Evolutionary conservation across 2,329 filamentous ascomycete species (phyloP).

Genomic region (Rugonectria rugulosa): DNA sequence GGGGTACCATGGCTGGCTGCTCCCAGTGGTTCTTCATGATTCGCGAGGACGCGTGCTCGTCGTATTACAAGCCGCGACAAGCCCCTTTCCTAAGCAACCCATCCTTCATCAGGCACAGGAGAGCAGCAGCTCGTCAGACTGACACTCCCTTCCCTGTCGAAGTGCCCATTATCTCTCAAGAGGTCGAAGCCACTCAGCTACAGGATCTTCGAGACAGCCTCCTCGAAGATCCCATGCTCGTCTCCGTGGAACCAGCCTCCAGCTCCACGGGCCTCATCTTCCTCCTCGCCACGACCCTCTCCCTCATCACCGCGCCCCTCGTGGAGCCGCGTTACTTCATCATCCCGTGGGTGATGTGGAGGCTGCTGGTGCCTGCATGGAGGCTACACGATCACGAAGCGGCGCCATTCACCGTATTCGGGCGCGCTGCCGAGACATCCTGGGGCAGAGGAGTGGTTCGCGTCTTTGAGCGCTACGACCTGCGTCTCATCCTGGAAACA

Average conservation of each 20-base stretch:
- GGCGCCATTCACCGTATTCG: background rate
- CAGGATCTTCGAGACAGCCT: constrained; percentile 27
- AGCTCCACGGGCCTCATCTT: constrained; percentile 64
- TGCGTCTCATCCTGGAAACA: constrained; percentile 68
- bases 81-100: constrained; percentile 41
- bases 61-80: constrained; percentile 7
- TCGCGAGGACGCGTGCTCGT: constrained; percentile 26
- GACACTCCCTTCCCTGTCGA: constrained; percentile 11
- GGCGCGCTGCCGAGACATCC: constrained; percentile 4
- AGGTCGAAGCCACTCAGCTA: constrained; percentile 9
- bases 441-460: constrained; percentile 3
- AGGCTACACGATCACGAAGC: constrained; percentile 31
- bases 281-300: constrained; percentile 75
- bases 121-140: constrained; percentile 16
- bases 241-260: constrained; percentile 44
- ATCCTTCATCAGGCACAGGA: constrained; percentile 29
- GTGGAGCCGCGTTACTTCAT: constrained; percentile 98
- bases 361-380: constrained; percentile 74
- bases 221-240: constrained; percentile 35
- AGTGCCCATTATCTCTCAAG: constrained; percentile 6
- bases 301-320: constrained; percentile 85
- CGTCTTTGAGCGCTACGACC: constrained; percentile 44
- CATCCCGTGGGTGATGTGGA: constrained; percentile 92
- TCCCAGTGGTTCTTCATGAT: constrained; percentile 28
- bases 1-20: constrained; percentile 66